Evolutionary conservation across 805 yeast species (phyloP), one percentile per base, ranked within the genome.

Genomic region (Candida boleticola): DNA sequence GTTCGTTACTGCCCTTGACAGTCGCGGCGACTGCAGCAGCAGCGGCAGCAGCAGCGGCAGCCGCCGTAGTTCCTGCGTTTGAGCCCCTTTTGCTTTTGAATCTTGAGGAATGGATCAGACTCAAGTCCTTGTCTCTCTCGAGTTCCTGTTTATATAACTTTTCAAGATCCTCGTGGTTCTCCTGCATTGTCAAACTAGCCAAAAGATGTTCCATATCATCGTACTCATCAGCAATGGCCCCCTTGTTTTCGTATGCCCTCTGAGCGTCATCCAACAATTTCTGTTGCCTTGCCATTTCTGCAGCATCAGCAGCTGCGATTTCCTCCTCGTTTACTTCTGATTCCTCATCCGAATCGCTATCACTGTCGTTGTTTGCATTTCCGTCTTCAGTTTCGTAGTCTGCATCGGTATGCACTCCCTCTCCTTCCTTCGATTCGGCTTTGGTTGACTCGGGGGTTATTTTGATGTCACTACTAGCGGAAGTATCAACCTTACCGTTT

Each of bases 101-200:
- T 23, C 10, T 6, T 13, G 20, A 23, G 10, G 27, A 22, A 9
- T 31, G 35, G 7, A 31, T n/a, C 38, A 23, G 30, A 5, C n/a
- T 18, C 14, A 17, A 29, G n/a, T 18, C 23, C 13, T 25, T 14
- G n/a, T 38, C 41, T 22, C 26, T 38, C n/a, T 20, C 36, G 4
- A 38, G 9, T 25, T 38, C 41, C 5, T 14, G 29, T 19, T 38
- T 14, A 23, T 29, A 38, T n/a, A 38, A 31, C 19, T 22, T 22
- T 13, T 38, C 41, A 14, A 38, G 30, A 19, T 31, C 22, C 11
- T 31, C 11, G n/a, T 38, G 17, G 17, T 38, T 17, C 7, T n/a
- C 26, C 14, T 14, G 14, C 6, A 10, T 20, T 13, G 41, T 29
- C 20, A 38, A 31, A 7, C 36, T 29, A 3, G 34, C 19, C 14